phyloP scores from a whole-genome alignment of 1,284 basidiomycete genomes.

The Gymnopus androsaceus region DNA sequence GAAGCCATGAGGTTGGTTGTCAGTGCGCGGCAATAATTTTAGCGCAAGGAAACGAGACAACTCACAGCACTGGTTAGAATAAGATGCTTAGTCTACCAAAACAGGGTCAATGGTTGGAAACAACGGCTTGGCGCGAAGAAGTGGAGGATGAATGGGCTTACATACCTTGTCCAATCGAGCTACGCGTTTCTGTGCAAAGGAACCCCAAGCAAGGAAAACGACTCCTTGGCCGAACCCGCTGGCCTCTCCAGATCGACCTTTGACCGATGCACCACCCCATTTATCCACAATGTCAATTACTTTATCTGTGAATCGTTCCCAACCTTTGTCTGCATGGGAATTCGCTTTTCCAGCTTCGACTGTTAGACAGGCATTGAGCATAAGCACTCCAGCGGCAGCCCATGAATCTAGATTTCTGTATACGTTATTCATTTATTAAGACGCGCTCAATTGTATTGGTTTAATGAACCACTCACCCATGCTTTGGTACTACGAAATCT shows the following conservation, averaged over 20 bases:
- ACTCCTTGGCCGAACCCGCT: conserved; percentile 67
- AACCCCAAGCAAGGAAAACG: conserved; percentile 91
- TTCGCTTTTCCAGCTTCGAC: conserved; percentile 76
- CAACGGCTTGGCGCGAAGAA: neutral
- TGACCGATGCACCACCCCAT: conserved; percentile 77
- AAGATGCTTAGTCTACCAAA: conserved; percentile 75
- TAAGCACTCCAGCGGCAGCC: conserved; percentile 87
- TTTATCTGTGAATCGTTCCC: conserved; percentile 85
- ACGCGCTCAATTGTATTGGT: too few relatives aligned
- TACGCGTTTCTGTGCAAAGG: conserved; percentile 84
- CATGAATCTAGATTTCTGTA: conserved; percentile 78
- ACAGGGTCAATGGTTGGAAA: neutral
- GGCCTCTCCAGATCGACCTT: conserved; percentile 34
- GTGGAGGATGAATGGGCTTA: neutral
- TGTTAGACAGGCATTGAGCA: conserved; percentile 91
- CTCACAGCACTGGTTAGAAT: conserved; percentile 80
- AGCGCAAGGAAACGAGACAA: too few relatives aligned
- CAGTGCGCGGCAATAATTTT: neutral
- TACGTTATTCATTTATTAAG: neutral
- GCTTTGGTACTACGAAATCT: conserved; percentile 75
- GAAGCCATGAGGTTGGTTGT: conserved; percentile 13
- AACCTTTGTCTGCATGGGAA: conserved; percentile 85
- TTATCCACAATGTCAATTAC: conserved; percentile 69
- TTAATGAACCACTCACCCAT: conserved; percentile 65
- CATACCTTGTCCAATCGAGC: conserved; percentile 75